Conservation (phyloP, 495 filamentous ascomycete genomes). For the Haplographium delicatum region DNA sequence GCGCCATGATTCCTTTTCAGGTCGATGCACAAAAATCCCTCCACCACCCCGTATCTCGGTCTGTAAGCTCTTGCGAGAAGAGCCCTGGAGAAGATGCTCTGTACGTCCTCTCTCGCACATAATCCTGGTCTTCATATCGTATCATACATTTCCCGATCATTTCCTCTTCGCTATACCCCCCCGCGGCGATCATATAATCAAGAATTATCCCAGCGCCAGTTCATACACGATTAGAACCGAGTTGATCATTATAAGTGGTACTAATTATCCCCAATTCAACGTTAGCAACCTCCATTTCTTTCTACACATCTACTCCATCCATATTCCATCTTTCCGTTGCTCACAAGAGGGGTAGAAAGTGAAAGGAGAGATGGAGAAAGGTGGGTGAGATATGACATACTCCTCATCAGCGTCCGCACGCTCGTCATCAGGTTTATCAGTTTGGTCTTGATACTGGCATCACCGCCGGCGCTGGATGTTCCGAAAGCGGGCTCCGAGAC, state of each 20-base stretch:
- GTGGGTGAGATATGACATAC: slow-evolving; percentile 48
- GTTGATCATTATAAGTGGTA: slow-evolving; percentile 92
- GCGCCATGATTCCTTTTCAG: neutral
- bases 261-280: slow-evolving; percentile 40
- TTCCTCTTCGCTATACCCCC: neutral
- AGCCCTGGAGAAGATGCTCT: too few relatives aligned
- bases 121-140: neutral
- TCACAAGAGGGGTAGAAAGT: neutral
- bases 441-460: slow-evolving; percentile 77
- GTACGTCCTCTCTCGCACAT: neutral
- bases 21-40: neutral
- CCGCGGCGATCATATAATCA: neutral
- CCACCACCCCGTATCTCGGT: neutral
- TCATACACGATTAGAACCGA: slow-evolving; percentile 86
- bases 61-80: neutral
- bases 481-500: slow-evolving; percentile 71
- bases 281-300: too few relatives aligned
- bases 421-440: slow-evolving; percentile 84
- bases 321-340: neutral
- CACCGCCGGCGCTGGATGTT: slow-evolving; percentile 49
- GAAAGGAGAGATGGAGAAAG: slow-evolving; percentile 2
- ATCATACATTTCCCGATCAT: neutral
- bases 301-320: neutral
- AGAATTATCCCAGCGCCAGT: slow-evolving; percentile 71
- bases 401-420: slow-evolving; percentile 89